Evolutionary conservation across 176 grass and related monocot genomes (phyloP), one percentile per base, ranked within the genome.

Genomic region (Saccharum spontaneum): DNA sequence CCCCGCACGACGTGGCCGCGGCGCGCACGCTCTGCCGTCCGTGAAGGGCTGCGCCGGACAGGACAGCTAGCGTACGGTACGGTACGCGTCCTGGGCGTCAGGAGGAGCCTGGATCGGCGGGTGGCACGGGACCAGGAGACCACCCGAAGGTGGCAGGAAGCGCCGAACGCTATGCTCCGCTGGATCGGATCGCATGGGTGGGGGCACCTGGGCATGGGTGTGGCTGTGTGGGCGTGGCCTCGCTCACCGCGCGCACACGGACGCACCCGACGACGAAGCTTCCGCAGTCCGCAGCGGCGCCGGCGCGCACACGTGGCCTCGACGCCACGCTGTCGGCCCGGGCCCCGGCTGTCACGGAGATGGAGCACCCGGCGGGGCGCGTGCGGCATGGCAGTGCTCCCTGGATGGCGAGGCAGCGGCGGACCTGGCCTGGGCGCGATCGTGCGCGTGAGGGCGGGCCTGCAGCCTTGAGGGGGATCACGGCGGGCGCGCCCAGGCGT

Each of bases 141-240:
- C 2, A 22, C 8, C 3, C 4, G 92, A 86, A 88, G 77, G 59
- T 73, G 69, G 87, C 59, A 79, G 78, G 85, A 89, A 82, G 87
- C 73, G 48, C 75, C 85, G 37, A 74, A 48, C 62, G 72, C 82
- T 83, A 22, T 17, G 75, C 15, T 82, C 20, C 11, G 52, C 38
- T 60, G 76, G 55, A 78, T 78, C n/a, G 37, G 45, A 67, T 36
- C 7, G 71, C 59, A n/a, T 59, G 6, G 6, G 20, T 22, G 1
- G 57, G 57, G 28, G 54, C 52, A 55, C 52, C 18, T 44, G 69
- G 39, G 41, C 12, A 22, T 44, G 69, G 69, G n/a, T 72, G n/a
- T 24, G 3, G 4, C 17, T 0, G 22, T 71, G 22, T 3, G 8
- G 18, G 50, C 8, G 3, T 10, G 34, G 9, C 67, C 39, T 24